Evolutionary conservation across 192 early-diverging fungal species (phyloP).

Genomic region (Rhizophlyctis rosea): DNA sequence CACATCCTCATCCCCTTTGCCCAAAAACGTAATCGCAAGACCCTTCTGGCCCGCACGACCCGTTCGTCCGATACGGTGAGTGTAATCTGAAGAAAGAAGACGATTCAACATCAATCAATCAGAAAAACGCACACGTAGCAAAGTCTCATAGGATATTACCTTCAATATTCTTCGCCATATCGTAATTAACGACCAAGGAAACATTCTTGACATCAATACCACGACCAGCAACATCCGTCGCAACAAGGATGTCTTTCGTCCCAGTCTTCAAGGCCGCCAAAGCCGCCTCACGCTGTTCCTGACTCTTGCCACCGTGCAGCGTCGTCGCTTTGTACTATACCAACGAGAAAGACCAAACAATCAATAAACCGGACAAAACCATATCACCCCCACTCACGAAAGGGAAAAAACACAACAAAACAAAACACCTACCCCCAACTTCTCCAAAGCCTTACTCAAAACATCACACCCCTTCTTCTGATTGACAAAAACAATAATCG

Average conservation of each 20-base stretch:
- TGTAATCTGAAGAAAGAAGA: slow-evolving; percentile 68
- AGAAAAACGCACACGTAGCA: neutral
- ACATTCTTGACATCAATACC: slow-evolving; percentile 99
- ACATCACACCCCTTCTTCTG: slow-evolving; percentile 91
- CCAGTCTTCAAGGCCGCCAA: slow-evolving; percentile 79
- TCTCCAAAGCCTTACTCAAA: slow-evolving; percentile 73
- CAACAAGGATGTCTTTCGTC: slow-evolving; percentile 83
- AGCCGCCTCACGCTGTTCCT: slow-evolving; percentile 92
- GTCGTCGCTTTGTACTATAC: slow-evolving; percentile 64
- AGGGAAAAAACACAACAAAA: neutral
- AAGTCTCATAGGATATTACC: slow-evolving; percentile 32
- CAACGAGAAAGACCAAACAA: slow-evolving; percentile 12
- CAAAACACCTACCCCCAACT: slow-evolving; percentile 51
- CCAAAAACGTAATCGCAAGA: slow-evolving; percentile 85
- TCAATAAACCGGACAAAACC: no score
- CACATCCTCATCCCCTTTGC: slow-evolving; percentile 79
- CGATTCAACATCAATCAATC: neutral
- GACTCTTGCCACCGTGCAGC: slow-evolving; percentile 93
- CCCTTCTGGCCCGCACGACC: slow-evolving; percentile 95
- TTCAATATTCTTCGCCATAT: slow-evolving; percentile 98
- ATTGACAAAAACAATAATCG: slow-evolving; percentile 98
- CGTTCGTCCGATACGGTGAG: slow-evolving; percentile 97
- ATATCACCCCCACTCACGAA: neutral
- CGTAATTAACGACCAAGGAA: slow-evolving; percentile 93
- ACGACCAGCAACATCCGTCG: slow-evolving; percentile 97